Conservation (phyloP, 108 stramenopile genomes). For the Nitzschia putrida region DNA sequence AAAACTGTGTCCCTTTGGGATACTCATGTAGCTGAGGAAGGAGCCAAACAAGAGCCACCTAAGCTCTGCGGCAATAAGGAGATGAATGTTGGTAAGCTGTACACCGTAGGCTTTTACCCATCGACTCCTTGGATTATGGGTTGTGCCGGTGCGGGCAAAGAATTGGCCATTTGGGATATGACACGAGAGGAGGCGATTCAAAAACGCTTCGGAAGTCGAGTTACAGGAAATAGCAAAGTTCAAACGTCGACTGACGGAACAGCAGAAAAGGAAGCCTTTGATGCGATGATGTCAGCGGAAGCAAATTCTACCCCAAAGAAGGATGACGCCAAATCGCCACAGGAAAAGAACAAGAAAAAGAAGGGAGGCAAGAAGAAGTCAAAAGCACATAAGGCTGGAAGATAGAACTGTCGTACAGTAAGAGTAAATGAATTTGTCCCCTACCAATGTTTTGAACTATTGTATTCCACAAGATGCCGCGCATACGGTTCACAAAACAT, state of each 20-base stretch:
- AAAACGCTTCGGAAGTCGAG: conserved; percentile 67
- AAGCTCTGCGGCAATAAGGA: conserved; percentile 74
- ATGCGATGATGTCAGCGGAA: conserved; percentile 62
- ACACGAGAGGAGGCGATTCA: conserved; percentile 67
- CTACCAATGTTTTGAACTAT: too few species aligned
- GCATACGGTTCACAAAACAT: too few species aligned
- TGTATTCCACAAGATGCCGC: too few species aligned
- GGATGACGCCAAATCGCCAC: conserved; percentile 30
- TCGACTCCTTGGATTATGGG: conserved; percentile 88
- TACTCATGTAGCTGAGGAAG: conserved; percentile 43
- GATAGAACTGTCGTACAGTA: conserved; percentile 3
- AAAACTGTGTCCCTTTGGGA: conserved; percentile 96
- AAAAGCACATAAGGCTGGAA: conserved; percentile 52
- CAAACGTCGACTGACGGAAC: conserved; percentile 3
- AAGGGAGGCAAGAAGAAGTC: conserved; percentile 63
- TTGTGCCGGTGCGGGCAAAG: conserved; percentile 88
- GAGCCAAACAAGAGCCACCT: conserved; percentile 38
- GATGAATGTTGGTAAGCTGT: conserved; percentile 88
- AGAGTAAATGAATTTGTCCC: too few species aligned
- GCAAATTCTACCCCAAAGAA: conserved; percentile 29
- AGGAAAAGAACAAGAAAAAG: conserved; percentile 65
- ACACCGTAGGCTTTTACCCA: conserved; percentile 81
- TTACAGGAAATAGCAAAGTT: conserved; percentile 18
- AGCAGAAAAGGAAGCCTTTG: conserved; percentile 52
- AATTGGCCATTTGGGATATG: conserved; percentile 93